phyloP scores from a whole-genome alignment of 2,329 filamentous ascomycete species.

The Trichophyton equinum region DNA sequence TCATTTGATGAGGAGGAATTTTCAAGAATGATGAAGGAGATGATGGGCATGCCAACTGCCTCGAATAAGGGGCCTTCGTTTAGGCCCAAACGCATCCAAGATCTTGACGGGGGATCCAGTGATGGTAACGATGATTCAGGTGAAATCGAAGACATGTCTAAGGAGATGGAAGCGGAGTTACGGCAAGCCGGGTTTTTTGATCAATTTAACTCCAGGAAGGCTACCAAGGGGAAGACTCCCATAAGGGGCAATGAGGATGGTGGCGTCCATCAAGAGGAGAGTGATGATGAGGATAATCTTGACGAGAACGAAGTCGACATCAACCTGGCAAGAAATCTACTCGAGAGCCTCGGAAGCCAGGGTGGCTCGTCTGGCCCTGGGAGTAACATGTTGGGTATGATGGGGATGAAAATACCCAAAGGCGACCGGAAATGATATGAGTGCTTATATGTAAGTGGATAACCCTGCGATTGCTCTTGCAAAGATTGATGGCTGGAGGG shows the following conservation, averaged over 20 bases:
- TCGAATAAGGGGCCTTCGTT: conserved; percentile 16
- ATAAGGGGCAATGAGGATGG: conserved; percentile 1
- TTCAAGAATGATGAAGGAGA: conserved; percentile 75
- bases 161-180: conserved; percentile 38
- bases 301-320: conserved; percentile 64
- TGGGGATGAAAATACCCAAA: conserved; percentile 70
- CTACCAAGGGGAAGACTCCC: conserved; percentile 22
- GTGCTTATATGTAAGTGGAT: not conserved
- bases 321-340: conserved; percentile 75
- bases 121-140: conserved; percentile 44
- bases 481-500: no score
- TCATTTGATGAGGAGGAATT: conserved; percentile 80
- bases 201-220: conserved; percentile 15
- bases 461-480: not conserved
- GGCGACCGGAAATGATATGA: conserved; percentile 44
- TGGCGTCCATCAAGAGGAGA: conserved; percentile 14
- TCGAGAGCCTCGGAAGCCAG: conserved; percentile 88
- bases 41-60: conserved; percentile 59
- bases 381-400: conserved; percentile 72
- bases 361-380: conserved; percentile 74
- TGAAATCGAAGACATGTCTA: conserved; percentile 33
- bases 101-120: conserved; percentile 22
- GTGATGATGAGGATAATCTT: conserved; percentile 16
- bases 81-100: conserved; percentile 4
- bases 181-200: conserved; percentile 34